phyloP scores from a whole-genome alignment of 495 filamentous ascomycete species.

The Letharia columbiana region DNA sequence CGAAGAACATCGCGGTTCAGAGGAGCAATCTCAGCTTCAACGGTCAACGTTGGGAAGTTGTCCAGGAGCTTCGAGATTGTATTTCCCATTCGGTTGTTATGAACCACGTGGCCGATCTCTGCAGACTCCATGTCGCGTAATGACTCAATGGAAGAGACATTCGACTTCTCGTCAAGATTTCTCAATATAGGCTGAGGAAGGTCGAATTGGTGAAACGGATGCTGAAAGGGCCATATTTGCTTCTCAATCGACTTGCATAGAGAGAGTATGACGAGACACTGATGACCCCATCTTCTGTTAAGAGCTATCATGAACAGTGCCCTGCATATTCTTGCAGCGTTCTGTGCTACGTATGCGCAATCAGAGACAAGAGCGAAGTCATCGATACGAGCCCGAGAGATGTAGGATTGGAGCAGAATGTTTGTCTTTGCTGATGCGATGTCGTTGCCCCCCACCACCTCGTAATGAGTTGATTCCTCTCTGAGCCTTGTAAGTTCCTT shows the following conservation, averaged over 20 bases:
- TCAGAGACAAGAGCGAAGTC: conserved; percentile 92
- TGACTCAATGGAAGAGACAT: conserved; percentile 64
- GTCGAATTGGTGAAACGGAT: conserved; percentile 93
- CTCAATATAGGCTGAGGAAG: conserved; percentile 73
- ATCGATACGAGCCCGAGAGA: conserved; percentile 77
- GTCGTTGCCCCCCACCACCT: conserved; percentile 66
- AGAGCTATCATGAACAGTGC: conserved; percentile 96
- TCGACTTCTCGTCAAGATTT: conserved; percentile 69
- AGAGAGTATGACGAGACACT: conserved; percentile 80
- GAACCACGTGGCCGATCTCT: conserved; percentile 86
- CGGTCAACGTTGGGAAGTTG: conserved; percentile 82
- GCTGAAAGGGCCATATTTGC: conserved; percentile 86
- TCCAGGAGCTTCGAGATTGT: conserved; percentile 72
- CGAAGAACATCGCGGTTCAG: conserved; percentile 89
- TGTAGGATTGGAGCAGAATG: conserved; percentile 87
- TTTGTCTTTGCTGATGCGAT: conserved; percentile 87
- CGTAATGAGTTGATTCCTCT: conserved; percentile 57
- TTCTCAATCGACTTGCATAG: conserved; percentile 96
- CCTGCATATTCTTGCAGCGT: conserved; percentile 86
- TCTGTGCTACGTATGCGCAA: conserved; percentile 89
- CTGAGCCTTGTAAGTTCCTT: conserved; percentile 64
- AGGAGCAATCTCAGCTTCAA: conserved; percentile 91
- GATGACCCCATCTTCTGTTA: conserved; percentile 87
- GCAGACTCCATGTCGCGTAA: conserved; percentile 85
- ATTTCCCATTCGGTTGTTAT: conserved; percentile 78